A percentile compares a stretch with the other conserved stretches of the same genome.
Conservation (phyloP, 2,329 filamentous ascomycete genomes). For the Aureobasidium sp. region DNA sequence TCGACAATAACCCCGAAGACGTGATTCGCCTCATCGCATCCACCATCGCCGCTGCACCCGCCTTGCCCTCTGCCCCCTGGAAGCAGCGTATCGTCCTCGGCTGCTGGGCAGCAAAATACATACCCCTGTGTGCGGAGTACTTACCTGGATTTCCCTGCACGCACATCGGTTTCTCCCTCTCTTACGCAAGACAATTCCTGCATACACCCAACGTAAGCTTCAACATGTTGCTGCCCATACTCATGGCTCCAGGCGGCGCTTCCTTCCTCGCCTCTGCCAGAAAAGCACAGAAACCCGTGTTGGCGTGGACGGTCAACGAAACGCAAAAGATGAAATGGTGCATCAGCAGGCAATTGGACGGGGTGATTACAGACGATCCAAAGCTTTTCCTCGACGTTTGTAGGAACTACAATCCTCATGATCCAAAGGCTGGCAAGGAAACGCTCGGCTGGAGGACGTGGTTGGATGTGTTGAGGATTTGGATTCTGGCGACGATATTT, state of each 20-base stretch:
- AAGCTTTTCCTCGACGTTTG: conserved; percentile 56
- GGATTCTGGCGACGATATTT: conserved; percentile 14
- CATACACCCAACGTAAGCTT: conserved; percentile 60
- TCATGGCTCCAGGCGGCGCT: conserved; percentile 59
- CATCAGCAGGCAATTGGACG: conserved; percentile 58
- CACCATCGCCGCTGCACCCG: conserved; percentile 47
- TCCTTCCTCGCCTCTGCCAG: conserved; percentile 48
- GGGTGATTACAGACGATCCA: conserved; percentile 80
- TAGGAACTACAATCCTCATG: conserved; percentile 34
- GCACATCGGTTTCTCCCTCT: conserved; percentile 58
- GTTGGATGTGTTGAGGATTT: conserved; percentile 14
- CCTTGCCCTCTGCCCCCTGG: conserved; percentile 51
- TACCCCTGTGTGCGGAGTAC: conserved; percentile 53
- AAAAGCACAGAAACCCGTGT: conserved; percentile 50
- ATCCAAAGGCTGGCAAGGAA: too few species aligned
- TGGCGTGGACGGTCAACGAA: conserved; percentile 83
- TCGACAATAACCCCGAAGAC: conserved; percentile 59
- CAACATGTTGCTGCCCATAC: conserved; percentile 62
- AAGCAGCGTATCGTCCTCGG: conserved; percentile 65
- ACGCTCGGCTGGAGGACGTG: conserved; percentile 19
- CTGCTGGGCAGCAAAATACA: conserved; percentile 70
- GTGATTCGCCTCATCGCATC: conserved; percentile 62
- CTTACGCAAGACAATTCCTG: conserved; percentile 65
- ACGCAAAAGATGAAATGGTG: conserved; percentile 73
- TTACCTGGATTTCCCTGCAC: conserved; percentile 55